A percentile compares a stretch with the other conserved stretches of the same genome.
Conservation (phyloP, 495 filamentous ascomycete genomes). For the Penicilliopsis zonata region DNA sequence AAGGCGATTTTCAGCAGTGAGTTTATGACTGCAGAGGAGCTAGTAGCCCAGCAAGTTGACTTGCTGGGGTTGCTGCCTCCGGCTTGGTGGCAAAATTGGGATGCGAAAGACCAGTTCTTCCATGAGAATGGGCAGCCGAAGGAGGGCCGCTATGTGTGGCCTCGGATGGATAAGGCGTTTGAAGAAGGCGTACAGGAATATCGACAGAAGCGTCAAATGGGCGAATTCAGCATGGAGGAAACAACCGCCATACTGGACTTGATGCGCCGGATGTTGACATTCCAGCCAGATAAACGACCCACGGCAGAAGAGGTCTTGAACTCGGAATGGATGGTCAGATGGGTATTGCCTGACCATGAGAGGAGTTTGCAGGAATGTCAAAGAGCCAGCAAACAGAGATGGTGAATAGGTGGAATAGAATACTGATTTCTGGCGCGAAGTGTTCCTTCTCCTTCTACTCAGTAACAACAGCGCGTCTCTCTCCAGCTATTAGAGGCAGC, state of each 20-base stretch:
- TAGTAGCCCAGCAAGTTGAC: constrained; percentile 4
- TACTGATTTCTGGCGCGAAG: no score
- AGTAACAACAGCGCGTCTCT: no score
- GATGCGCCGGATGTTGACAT: constrained; percentile 5
- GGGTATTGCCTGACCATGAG: constrained; percentile 2
- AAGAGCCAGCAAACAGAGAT: no score
- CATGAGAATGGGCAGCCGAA: constrained; percentile 1
- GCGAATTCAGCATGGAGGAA: constrained; percentile 5
- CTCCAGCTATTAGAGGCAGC: no score
- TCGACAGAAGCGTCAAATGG: constrained; percentile 3
- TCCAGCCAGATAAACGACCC: constrained; percentile 4
- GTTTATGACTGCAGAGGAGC: constrained; percentile 4
- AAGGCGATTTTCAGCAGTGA: constrained; percentile 5
- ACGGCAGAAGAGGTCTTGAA: constrained; percentile 2
- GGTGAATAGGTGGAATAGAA: no score
- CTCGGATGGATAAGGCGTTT: constrained; percentile 4
- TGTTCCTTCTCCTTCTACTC: no score
- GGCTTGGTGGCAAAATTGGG: constrained; percentile 4
- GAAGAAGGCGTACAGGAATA: constrained; percentile 4
- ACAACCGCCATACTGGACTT: constrained; percentile 3
- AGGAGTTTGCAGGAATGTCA: not conserved
- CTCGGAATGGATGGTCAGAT: constrained; percentile 5
- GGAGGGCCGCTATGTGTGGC: constrained; percentile 4
- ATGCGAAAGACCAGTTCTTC: constrained; percentile 2
- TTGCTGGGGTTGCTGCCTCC: constrained; percentile 3